Base-by-base conservation (phyloP, 441 rosid species). In the Flueggea neowawraea region DNA sequence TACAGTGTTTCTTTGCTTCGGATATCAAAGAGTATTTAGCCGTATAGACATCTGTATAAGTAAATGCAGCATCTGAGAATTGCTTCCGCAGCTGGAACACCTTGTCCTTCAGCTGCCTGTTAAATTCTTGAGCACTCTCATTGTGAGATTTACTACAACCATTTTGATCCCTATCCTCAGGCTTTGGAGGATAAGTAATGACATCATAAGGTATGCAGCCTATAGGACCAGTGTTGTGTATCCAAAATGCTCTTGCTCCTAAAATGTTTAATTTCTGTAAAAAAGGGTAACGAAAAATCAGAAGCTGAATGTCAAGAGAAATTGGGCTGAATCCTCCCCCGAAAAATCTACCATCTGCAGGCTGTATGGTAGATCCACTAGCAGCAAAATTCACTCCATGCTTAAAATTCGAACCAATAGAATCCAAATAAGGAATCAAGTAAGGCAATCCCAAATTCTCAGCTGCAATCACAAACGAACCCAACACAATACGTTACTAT, bases 141-240 rank as follows among this genome's bases (percentile, higher is more conserved):
- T 78, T 80, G 52, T 44, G 72, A 15, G 79, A 63, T 60, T 63
- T 69, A 15, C 75, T 16, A 61, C 84, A 77, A 41, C 84, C 84
- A 45, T 39, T 52, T 66, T 32, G 63, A 63, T 82, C 80, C 43
- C 33, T 41, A 6, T 70, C 32, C 13, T 45, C 69, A 4, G 68
- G 69, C 56, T 72, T 54, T 32, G 80, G 70, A 61, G 72, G 75
- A 58, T 55, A 28, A 28, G 6, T 16, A 16, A 66, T 10, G 12
- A 75, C 51, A 45, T 59, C 2, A 6, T 0, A 1, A 15, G 82
- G 84, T 67, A 78, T 64, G 69, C 85, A 80, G 48, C 88, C 83
- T n/a, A 83, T 66, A 13, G 88, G 85, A 53, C 82, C 83, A 0
- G 85, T 83, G 55, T 80, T 78, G 52, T 80, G 84, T 61, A 80